These are phyloP conservation scores for Isabelozyma gotoi DNA, from an alignment of 805 yeast genomes.

Conservation along the genomic window DNA sequence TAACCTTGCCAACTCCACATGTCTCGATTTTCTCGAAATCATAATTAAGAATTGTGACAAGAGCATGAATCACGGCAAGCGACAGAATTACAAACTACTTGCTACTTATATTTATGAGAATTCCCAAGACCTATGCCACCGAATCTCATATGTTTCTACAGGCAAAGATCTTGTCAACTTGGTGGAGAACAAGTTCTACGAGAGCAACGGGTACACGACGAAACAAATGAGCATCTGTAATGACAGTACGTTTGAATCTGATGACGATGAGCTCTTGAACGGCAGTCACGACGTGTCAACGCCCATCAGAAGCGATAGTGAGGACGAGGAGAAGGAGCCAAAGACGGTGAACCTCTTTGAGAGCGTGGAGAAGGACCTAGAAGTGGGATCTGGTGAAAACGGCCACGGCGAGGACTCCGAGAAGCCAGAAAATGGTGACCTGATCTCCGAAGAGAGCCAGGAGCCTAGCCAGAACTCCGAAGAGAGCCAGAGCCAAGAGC, in stretches of 20 bases:
- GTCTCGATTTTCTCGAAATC: constrained; percentile 65
- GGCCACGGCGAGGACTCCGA: background rate
- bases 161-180: constrained; percentile 23
- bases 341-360: constrained; percentile 15
- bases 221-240: constrained; percentile 14
- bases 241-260: constrained; percentile 16
- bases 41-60: constrained; percentile 24
- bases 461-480: too few relatives aligned
- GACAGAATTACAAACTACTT: constrained; percentile 25
- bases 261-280: constrained; percentile 14
- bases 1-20: constrained; percentile 71
- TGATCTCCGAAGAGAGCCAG: too few relatives aligned
- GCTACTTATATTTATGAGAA: constrained; percentile 29
- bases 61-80: constrained; percentile 7
- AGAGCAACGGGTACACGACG: constrained; percentile 4
- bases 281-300: constrained; percentile 22
- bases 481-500: too few relatives aligned
- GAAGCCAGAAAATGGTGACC: background rate
- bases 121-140: constrained; percentile 26
- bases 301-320: constrained; percentile 23
- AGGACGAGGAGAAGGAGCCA: constrained; percentile 10
- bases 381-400: background rate
- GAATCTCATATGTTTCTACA: constrained; percentile 27
- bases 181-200: constrained; percentile 18
- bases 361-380: constrained; percentile 13